Conservation (phyloP, 106 monocot genomes). For the Dioscorea dumetorum region DNA sequence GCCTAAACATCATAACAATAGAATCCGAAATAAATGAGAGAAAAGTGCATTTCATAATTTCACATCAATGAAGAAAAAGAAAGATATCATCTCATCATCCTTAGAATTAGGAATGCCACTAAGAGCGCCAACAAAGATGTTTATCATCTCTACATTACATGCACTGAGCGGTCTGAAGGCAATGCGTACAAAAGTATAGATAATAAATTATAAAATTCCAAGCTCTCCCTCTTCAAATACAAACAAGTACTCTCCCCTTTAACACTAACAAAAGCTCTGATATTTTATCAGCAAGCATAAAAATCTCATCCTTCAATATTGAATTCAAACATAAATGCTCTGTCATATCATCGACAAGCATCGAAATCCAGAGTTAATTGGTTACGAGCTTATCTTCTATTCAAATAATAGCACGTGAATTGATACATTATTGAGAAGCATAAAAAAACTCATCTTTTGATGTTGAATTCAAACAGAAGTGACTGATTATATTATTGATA, state of each 20-base stretch:
- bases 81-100: neutral
- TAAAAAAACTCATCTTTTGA: neutral
- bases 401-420: neutral
- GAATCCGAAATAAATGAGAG: neutral
- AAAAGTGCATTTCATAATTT: neutral
- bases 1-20: conserved; percentile 16
- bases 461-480: neutral
- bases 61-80: neutral
- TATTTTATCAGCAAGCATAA: too few relatives aligned
- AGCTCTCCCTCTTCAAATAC: neutral
- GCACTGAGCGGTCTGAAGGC: neutral
- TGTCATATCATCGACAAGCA: neutral
- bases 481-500: neutral
- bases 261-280: too few relatives aligned
- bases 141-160: neutral
- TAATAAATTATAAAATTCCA: neutral
- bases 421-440: neutral
- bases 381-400: neutral
- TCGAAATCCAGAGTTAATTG: neutral
- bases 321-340: too few relatives aligned
- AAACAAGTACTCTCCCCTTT: too few relatives aligned
- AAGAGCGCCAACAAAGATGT: neutral
- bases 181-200: neutral
- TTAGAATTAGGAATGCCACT: neutral
- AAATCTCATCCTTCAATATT: too few relatives aligned